Evolutionary conservation across 306 rosid genomes (phyloP).

Genomic region (Astragalus membranaceus): DNA sequence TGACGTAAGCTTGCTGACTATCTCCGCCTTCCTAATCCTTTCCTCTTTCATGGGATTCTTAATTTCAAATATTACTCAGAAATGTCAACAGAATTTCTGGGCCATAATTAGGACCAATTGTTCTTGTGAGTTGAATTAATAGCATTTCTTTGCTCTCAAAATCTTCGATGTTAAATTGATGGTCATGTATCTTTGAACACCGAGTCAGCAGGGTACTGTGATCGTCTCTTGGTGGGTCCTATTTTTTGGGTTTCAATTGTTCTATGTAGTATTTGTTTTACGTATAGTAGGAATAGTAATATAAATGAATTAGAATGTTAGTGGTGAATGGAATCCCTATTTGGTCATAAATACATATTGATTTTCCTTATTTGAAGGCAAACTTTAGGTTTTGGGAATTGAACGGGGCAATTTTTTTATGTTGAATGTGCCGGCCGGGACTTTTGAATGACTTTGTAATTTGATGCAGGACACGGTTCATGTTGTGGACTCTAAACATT

Average conservation of each 20-base stretch:
- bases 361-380: neutral
- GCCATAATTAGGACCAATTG: neutral
- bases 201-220: neutral
- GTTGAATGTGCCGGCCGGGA: neutral
- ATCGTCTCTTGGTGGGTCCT: neutral
- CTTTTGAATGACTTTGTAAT: neutral
- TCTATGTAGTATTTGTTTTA: neutral
- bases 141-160: neutral
- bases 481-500: slow-evolving; percentile 66
- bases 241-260: neutral
- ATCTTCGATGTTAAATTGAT: neutral
- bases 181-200: neutral
- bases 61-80: neutral
- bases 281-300: neutral
- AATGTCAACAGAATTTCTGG: neutral
- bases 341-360: neutral
- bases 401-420: neutral
- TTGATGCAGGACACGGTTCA: slow-evolving; percentile 63
- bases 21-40: neutral
- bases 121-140: neutral
- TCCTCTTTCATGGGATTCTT: neutral
- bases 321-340: neutral
- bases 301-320: neutral
- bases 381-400: neutral
- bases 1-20: slow-evolving; percentile 47